Evolutionary conservation across 441 rosid genomes (phyloP), one percentile per base, ranked within the genome.

Genomic region (Populus trichocarpa): DNA sequence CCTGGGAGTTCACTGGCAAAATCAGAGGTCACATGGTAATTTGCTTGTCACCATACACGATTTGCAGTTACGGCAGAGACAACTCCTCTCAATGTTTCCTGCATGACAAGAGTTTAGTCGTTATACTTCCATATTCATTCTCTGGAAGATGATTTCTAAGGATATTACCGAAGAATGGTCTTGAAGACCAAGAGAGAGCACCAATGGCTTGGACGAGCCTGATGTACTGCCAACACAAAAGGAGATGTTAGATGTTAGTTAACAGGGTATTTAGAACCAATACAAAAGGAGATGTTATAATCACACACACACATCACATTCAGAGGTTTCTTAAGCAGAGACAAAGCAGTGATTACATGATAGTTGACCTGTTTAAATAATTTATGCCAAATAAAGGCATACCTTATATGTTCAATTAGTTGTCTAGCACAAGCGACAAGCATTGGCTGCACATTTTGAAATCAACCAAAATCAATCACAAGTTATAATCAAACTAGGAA

Each of bases 391-490:
- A 70, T 63, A 6, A 50, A 78, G 72, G 72, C 42, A 66, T 73
- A 92, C 98, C 99, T 93, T 80, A 92, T 87, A 80, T 88, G 91
- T 86, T 93, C 98, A 73, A 93, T 89, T 81, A 95, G 83, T 81
- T 86, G 93, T 74, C 98, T 91, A 71, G 98, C 92, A 85, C 93
- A 89, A 3, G 93, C 96, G 73, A 82, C 85, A 32, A 95, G 86
- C 90, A 90, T 89, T 70, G 95, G 96, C 96, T 95, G 85, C 86
- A 83, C 35, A 76, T 38, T 35, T 77, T 25, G 67, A 38, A 81
- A 70, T 71, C 26, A 69, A 76, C 78, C 74, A 80, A 70, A 72
- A 22, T 74, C 46, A 72, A 73, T 70, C 70, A 68, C 53, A 66
- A 75, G 36, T 68, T 8, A 69, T 67, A 13, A 79, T 59, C 20